Evolutionary conservation across 164 flowering plant genomes (phyloP).

Genomic region (Buxus sempervirens): DNA sequence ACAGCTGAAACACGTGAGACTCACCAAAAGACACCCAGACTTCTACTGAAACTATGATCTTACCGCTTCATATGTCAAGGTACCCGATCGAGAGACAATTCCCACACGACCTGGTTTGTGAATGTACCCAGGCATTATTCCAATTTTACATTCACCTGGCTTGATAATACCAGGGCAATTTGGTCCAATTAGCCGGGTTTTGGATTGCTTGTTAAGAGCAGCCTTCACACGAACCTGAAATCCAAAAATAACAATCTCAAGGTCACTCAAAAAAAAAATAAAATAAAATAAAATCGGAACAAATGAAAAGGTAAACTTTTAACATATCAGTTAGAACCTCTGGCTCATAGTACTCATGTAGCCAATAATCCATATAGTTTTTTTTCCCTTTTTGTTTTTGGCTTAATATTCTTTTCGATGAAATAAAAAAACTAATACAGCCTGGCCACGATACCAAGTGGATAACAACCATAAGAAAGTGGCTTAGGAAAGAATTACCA

Average conservation of each 20-base stretch:
- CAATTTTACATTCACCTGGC: constrained; percentile 99
- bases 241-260: constrained; percentile 8
- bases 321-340: not conserved
- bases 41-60: constrained; percentile 17
- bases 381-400: no score
- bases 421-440: no score
- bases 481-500: no score
- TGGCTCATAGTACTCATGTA: no score
- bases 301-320: no score
- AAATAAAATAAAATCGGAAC: not conserved
- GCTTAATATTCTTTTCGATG: no score
- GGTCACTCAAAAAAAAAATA: constrained; percentile 1
- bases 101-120: constrained; percentile 98
- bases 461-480: no score
- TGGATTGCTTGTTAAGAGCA: constrained; percentile 82
- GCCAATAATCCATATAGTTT: no score
- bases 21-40: not conserved
- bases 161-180: constrained; percentile 99
- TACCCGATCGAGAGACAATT: constrained; percentile 97
- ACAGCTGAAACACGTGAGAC: not conserved
- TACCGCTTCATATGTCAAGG: constrained; percentile 99
- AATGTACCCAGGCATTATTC: constrained; percentile 99
- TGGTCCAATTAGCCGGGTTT: constrained; percentile 91
- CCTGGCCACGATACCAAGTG: no score
- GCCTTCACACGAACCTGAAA: constrained; percentile 89